phyloP scores from a whole-genome alignment of 805 yeast species.

The Wickerhamiella sorbophila region DNA sequence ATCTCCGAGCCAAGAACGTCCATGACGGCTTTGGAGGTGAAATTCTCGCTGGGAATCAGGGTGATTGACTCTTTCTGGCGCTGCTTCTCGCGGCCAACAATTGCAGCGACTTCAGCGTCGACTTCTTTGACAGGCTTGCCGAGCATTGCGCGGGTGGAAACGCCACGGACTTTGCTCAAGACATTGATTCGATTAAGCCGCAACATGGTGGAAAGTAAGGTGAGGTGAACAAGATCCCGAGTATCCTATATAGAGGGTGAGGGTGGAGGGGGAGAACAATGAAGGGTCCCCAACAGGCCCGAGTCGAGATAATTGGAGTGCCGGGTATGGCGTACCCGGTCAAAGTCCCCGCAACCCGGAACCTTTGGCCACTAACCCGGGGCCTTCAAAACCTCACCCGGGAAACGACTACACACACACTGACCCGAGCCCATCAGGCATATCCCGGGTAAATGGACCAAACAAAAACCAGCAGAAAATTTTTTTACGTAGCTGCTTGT shows the following conservation, averaged over 20 bases:
- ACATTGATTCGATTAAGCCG: background rate
- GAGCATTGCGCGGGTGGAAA: constrained; percentile 7
- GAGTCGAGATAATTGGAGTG: background rate
- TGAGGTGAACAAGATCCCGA: background rate
- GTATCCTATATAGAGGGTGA: no score
- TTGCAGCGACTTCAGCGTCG: constrained; percentile 30
- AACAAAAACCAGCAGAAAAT: no score
- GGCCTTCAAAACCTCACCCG: no score
- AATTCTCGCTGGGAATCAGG: constrained; percentile 92
- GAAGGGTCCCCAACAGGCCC: no score
- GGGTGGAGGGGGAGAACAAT: no score
- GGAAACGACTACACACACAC: no score
- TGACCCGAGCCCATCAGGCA: no score
- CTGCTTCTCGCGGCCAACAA: constrained; percentile 52
- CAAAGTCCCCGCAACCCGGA: background rate
- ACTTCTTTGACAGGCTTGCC: constrained; percentile 12
- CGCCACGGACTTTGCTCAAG: background rate
- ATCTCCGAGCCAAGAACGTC: constrained; percentile 95
- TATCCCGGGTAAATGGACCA: no score
- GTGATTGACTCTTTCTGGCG: constrained; percentile 92
- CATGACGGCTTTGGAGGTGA: constrained; percentile 90
- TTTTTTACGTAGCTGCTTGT: no score
- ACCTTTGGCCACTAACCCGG: no score
- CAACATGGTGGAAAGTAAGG: background rate
- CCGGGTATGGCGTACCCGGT: background rate